Base-by-base conservation (phyloP, 495 filamentous ascomycete genomes). In the Penicillium pancosmium region DNA sequence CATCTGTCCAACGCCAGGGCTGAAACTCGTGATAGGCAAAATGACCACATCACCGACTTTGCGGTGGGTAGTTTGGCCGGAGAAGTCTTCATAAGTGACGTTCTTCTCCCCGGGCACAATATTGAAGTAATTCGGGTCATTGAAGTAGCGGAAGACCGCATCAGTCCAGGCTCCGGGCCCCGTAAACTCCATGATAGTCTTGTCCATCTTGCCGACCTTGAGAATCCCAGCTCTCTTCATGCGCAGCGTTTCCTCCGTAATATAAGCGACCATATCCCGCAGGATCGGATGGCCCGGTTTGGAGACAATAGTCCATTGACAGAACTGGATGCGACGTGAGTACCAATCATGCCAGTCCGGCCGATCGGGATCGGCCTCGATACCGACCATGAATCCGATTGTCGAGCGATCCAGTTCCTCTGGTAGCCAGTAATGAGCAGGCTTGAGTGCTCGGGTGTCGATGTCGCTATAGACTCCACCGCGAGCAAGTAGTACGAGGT, bases 401-500 rank as follows among this genome's bases (percentile, higher is more conserved):
- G 85, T 83, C 49, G 84, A 83, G 52, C 86, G 82, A 40, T 93
- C 90, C 16, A 97, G 86, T 27, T 84, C 80, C 18, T 84, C 75
- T 2, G 94, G 92, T 44, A 98, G 79, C 94, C 94, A 98, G 47
- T 94, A 89, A 19, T 86, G 79, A 3, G 92, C 92, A 46, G 90
- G 88, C 67, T 87, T 84, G 55, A 98, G 72, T 2, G 93, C 93
- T 33, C 82, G 80, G 1, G 94, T 98, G 72, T 98, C 94, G 66
- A 98, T 98, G 73, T 98, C 94, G 15, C 90, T 91, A 78, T 98
- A 98, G 60, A 98, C 91, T 40, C 94, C 94, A 40, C 94, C 94
- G 51, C 94, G 86, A 16, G 94, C 94, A 38, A 97, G 87, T 35
- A 98, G 80, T 64, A 98, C 93, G 50, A 98, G 77, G 68, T 98